phyloP scores from a whole-genome alignment of 1,139 yeast species.

The Candida gigantensis region DNA sequence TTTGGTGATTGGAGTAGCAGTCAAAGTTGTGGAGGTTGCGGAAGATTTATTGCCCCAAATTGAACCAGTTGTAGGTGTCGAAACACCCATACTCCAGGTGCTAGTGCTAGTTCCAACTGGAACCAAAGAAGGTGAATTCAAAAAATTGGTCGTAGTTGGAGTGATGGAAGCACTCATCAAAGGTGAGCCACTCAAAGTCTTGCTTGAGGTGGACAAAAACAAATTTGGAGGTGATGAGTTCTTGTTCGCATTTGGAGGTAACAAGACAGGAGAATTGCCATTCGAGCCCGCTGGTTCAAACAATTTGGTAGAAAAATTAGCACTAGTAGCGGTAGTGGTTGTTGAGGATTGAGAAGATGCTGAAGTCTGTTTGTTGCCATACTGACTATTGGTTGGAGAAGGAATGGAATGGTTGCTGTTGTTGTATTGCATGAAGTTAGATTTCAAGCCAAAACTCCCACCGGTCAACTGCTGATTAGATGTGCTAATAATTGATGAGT shows the following conservation, averaged over 20 bases:
- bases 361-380: conserved; percentile 12
- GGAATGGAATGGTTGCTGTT: conserved; percentile 24
- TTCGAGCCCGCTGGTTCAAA: conserved; percentile 18
- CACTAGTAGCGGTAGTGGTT: conserved; percentile 14
- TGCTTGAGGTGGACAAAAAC: conserved; percentile 19
- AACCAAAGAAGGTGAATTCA: conserved; percentile 21
- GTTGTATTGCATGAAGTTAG: conserved; percentile 20
- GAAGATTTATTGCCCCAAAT: conserved; percentile 14
- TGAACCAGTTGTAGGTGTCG: conserved; percentile 10
- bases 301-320: conserved; percentile 18
- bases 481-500: conserved; percentile 7
- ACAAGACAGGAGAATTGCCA: conserved; percentile 22
- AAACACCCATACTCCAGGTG: conserved; percentile 8
- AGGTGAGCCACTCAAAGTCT: conserved; percentile 11
- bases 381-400: conserved; percentile 20
- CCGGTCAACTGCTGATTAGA: conserved; percentile 5
- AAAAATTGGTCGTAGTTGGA: conserved; percentile 16
- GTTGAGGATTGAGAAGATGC: conserved; percentile 16
- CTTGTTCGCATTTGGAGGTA: conserved; percentile 13
- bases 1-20: conserved; percentile 7
- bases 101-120: conserved; percentile 10
- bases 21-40: conserved; percentile 10
- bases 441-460: conserved; percentile 12
- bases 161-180: conserved; percentile 12
- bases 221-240: conserved; percentile 29